Percentiles rank a stretch among this genome's conserved stretches.
phyloP scores from a whole-genome alignment of 345 rosid genomes.

The Gossypium raimondii region DNA sequence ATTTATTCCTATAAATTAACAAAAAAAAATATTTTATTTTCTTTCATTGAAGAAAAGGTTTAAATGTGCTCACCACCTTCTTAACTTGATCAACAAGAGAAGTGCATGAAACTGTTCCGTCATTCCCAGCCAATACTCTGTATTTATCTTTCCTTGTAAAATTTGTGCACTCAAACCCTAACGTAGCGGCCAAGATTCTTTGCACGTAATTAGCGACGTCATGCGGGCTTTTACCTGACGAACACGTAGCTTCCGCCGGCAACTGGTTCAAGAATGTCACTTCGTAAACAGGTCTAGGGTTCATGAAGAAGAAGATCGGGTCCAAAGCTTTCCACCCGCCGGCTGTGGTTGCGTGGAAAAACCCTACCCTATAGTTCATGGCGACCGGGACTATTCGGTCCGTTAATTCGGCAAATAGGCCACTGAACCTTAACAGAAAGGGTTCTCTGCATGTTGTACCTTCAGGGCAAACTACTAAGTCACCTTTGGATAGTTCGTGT shows the following conservation, averaged over 20 bases:
- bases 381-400: constrained; percentile 90
- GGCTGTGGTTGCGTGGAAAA: constrained; percentile 94
- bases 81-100: constrained; percentile 49
- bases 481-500: constrained; percentile 48
- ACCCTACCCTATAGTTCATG: constrained; percentile 85
- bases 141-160: constrained; percentile 88
- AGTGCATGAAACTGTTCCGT: constrained; percentile 63
- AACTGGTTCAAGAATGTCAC: constrained; percentile 85
- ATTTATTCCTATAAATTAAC: constrained; percentile 1
- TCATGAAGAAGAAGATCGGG: constrained; percentile 89
- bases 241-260: constrained; percentile 76
- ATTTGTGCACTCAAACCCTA: constrained; percentile 93
- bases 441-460: constrained; percentile 98
- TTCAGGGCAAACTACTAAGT: constrained; percentile 81
- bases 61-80: constrained; percentile 53
- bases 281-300: constrained; percentile 86
- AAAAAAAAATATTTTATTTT: neutral
- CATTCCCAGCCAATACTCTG: constrained; percentile 75
- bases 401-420: constrained; percentile 77
- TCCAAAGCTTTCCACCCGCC: constrained; percentile 89
- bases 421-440: constrained; percentile 73
- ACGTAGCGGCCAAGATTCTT: constrained; percentile 70
- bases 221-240: constrained; percentile 83
- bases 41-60: constrained; percentile 45
- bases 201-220: constrained; percentile 94